Conservation (phyloP, 2,329 filamentous ascomycete genomes). For the Podosphaera leucotricha region DNA sequence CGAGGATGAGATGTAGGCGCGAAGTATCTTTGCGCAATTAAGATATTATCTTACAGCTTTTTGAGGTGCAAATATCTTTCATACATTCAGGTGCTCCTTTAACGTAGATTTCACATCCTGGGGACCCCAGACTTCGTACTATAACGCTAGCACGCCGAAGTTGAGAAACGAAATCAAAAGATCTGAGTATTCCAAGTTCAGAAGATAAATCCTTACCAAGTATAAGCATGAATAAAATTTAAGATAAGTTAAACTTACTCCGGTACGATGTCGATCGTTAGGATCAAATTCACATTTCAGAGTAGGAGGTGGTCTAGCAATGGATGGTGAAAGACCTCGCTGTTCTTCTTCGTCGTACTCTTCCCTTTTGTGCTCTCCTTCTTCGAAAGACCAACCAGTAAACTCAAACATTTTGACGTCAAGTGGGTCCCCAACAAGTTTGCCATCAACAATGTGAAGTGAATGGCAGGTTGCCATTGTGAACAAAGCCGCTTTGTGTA, state of each 20-base stretch:
- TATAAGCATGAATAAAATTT: background rate
- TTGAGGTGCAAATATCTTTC: slow-evolving; percentile 69
- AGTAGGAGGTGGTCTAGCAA: slow-evolving; percentile 54
- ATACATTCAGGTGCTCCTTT: slow-evolving; percentile 95
- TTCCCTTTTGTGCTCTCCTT: slow-evolving; percentile 47
- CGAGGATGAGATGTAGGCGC: slow-evolving; percentile 1
- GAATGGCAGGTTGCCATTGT: slow-evolving; percentile 98
- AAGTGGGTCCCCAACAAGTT: slow-evolving; percentile 78
- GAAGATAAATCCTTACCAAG: slow-evolving; percentile 26
- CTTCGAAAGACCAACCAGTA: slow-evolving; percentile 77
- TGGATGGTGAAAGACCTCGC: slow-evolving; percentile 57
- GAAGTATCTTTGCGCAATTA: background rate
- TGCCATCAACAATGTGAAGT: slow-evolving; percentile 61
- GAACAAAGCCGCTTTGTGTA: slow-evolving; percentile 52
- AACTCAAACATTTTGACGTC: slow-evolving; percentile 99
- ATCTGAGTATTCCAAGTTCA: slow-evolving; percentile 74
- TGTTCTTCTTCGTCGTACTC: slow-evolving; percentile 52
- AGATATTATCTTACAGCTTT: slow-evolving; percentile 41
- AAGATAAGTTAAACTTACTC: slow-evolving; percentile 6
- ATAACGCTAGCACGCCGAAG: slow-evolving; percentile 81
- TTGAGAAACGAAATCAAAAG: slow-evolving; percentile 88
- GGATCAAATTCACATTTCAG: slow-evolving; percentile 33
- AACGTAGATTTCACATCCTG: slow-evolving; percentile 70
- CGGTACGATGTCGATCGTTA: slow-evolving; percentile 15
- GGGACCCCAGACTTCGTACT: slow-evolving; percentile 66